Conservation (phyloP, 1,284 basidiomycete genomes). For the Cryptococcus hybrid region DNA sequence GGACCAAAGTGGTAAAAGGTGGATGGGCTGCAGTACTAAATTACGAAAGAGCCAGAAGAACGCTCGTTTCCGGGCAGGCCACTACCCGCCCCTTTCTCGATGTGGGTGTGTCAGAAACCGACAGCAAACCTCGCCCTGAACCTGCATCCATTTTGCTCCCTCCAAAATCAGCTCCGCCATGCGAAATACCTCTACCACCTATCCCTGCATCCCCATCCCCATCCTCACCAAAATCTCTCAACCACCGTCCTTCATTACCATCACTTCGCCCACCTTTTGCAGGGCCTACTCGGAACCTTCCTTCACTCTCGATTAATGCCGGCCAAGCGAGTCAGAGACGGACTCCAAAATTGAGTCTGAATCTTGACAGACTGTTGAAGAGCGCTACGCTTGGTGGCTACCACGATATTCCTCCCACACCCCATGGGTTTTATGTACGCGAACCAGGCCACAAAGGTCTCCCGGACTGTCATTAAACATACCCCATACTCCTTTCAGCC, state of each 20-base stretch:
- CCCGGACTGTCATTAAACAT: conserved; percentile 15
- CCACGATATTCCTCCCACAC: conserved; percentile 9
- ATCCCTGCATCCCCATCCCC: conserved; percentile 12
- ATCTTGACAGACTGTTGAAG: conserved; percentile 27
- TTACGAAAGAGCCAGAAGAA: conserved; percentile 3
- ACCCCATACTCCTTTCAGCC: conserved; percentile 7
- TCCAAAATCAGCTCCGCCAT: conserved; percentile 14
- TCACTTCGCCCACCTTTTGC: conserved; percentile 14
- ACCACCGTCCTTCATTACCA: conserved; percentile 32
- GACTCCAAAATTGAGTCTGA: conserved; percentile 41
- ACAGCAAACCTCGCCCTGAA: neutral
- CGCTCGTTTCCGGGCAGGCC: conserved; percentile 12
- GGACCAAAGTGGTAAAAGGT: conserved; percentile 27
- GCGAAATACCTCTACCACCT: conserved; percentile 13
- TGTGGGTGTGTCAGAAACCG: neutral
- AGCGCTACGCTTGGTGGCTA: conserved; percentile 23
- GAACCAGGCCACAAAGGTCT: conserved; percentile 4
- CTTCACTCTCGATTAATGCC: conserved; percentile 22
- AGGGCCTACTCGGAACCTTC: conserved; percentile 22
- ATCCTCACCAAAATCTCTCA: conserved; percentile 5
- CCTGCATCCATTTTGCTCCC: conserved; percentile 8
- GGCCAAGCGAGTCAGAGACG: conserved; percentile 11
- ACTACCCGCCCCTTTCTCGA: no score
- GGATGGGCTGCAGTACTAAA: conserved; percentile 32
- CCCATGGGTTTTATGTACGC: neutral